Evolutionary conservation across 176 grass and related monocot species (phyloP), one percentile per base, ranked within the genome.

Genomic region (Musa troglodytarum): DNA sequence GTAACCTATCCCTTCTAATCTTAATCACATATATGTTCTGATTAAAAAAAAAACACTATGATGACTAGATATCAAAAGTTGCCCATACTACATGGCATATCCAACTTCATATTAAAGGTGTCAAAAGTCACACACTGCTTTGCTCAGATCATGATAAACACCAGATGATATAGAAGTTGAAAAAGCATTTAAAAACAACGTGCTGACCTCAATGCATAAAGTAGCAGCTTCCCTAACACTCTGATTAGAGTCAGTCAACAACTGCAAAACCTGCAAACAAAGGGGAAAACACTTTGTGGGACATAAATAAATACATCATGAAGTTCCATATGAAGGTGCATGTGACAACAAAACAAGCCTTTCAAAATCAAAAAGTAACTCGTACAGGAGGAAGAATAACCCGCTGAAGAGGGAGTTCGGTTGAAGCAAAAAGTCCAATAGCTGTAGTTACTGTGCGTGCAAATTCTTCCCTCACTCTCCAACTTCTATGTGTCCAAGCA

Each of bases 231-330:
- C 94, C 78, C 94, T 87, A 50, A 98, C 94, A 78, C 88, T 91
- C 77, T 93, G 90, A 56, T 98, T 98, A 0, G 94, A 77, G 74
- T 98, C 94, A 74, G 93, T 98, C 82, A 98, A 87, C 78, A 98
- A 84, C 73, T 93, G 88, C 78, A 98, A 82, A n/a, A 87, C 85
- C 87, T 87, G 78, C 13, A 80, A 63, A 63, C 1, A 51, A 43
- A 71, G 11, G 0, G 11, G 10, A 79, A 71, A 72, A 17, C 1
- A 50, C 43, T 51, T 70, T 70, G 68, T 70, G 34, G 21, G 25
- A 72, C 7, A 26, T 53, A 73, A 15, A 16, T 8, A 43, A 2
- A 13, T 50, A 10, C 43, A 43, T 43, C 34, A 6, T 52, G 23
- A 63, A 50, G 49, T 73, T 67, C 28, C 57, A 57, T 79, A 53